phyloP scores from a whole-genome alignment of 345 rosid genomes.

The Lagerstroemia speciosa region DNA sequence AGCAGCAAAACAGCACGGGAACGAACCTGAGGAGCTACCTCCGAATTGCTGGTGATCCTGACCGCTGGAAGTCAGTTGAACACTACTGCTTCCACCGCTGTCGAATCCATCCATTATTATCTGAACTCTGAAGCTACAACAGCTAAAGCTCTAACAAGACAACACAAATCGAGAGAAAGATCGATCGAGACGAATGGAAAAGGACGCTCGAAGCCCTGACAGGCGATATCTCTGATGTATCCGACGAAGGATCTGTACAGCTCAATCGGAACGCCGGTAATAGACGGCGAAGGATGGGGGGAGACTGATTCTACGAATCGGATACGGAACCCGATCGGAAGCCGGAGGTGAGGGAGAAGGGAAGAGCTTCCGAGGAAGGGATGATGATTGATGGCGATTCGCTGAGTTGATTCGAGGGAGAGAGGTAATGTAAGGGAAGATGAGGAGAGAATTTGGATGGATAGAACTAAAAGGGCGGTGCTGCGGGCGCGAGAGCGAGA shows the following conservation, averaged over 20 bases:
- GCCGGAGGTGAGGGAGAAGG: not conserved
- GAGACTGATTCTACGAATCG: not conserved
- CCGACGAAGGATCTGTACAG: constrained; percentile 5
- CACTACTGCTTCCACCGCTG: constrained; percentile 20
- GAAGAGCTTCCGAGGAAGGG: not conserved
- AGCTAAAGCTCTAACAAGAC: not conserved
- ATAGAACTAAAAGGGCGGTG: not conserved
- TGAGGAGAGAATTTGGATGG: not conserved
- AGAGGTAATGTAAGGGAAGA: too few species aligned
- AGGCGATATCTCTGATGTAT: not conserved
- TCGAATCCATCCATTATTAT: constrained; percentile 49
- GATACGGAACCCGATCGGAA: not conserved
- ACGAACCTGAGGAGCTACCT: constrained; percentile 45
- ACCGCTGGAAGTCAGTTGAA: constrained; percentile 24
- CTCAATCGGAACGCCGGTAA: not conserved
- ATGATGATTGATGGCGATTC: not conserved
- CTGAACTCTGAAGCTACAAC: not conserved
- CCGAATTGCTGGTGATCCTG: constrained; percentile 39
- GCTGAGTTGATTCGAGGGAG: not conserved
- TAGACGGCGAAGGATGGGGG: not conserved
- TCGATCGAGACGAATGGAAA: not conserved
- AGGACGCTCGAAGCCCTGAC: not conserved
- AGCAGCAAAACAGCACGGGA: not conserved
- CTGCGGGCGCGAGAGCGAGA: not conserved
- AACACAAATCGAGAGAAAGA: not conserved